These are phyloP conservation scores for Phanerodontia chrysosporium DNA, from an alignment of 768 basidiomycete species.

Conservation along the genomic window DNA sequence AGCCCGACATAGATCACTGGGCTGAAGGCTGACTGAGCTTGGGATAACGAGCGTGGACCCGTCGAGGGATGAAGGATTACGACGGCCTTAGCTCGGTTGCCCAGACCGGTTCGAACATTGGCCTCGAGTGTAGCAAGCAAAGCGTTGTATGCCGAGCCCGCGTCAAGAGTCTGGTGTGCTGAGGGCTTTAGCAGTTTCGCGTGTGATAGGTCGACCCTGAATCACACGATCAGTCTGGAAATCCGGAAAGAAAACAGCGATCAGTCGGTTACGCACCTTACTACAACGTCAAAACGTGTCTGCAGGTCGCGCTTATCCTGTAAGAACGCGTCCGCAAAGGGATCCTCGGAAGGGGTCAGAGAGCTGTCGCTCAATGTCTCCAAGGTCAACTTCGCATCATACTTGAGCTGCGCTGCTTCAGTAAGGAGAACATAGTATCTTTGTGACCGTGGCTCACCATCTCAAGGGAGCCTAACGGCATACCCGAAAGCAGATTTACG, in stretches of 20 bases:
- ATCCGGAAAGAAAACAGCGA: no score
- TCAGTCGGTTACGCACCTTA: slow-evolving; percentile 46
- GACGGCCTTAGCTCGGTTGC: slow-evolving; percentile 63
- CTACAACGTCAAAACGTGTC: slow-evolving; percentile 69
- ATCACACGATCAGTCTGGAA: no score
- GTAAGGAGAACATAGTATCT: no score
- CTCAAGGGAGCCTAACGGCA: slow-evolving; percentile 74
- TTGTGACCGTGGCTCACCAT: no score
- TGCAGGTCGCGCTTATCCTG: slow-evolving; percentile 60
- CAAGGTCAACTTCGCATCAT: slow-evolving; percentile 75
- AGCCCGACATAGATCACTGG: slow-evolving; percentile 67
- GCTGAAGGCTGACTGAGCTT: slow-evolving; percentile 49
- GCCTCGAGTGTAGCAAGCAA: slow-evolving; percentile 49
- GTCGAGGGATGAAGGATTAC: slow-evolving; percentile 54
- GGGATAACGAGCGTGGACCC: slow-evolving; percentile 41
- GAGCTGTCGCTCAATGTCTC: slow-evolving; percentile 50
- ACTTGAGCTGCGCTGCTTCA: no score
- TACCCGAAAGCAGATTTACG: slow-evolving; percentile 71
- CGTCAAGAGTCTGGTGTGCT: slow-evolving; percentile 46
- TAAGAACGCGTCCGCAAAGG: slow-evolving; percentile 71
- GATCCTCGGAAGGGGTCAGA: slow-evolving; percentile 39
- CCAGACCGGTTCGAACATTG: slow-evolving; percentile 61
- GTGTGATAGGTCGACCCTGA: slow-evolving; percentile 53
- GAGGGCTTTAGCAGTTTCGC: slow-evolving; percentile 42
- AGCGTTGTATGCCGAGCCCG: slow-evolving; percentile 55